Evolutionary conservation across 257 asterid genomes (phyloP).

Genomic region (Lavandula angustifolia): DNA sequence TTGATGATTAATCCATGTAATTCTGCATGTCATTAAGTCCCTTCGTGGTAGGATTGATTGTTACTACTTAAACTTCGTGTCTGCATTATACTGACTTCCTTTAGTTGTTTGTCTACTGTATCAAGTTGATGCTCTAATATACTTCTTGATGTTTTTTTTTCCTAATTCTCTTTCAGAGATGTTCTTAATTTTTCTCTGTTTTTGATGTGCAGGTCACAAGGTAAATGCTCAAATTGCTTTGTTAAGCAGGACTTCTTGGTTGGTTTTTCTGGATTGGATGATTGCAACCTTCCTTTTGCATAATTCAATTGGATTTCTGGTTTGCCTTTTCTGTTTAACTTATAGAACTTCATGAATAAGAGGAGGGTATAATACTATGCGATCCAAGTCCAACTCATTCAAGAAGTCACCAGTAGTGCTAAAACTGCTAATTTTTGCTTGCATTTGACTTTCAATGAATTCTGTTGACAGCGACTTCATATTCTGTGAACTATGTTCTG

Average conservation of each 20-base stretch:
- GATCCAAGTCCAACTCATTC: conserved; percentile 1
- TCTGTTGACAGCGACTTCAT: conserved; percentile 3
- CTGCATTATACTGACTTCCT: conserved; percentile 1
- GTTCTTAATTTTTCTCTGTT: conserved; percentile 30
- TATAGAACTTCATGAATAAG: conserved; percentile 13
- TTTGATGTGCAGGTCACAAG: conserved; percentile 74
- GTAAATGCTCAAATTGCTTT: conserved; percentile 49
- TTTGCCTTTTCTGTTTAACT: conserved; percentile 24
- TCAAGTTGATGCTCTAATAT: conserved; percentile 23
- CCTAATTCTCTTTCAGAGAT: conserved; percentile 26
- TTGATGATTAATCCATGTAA: conserved; percentile 14
- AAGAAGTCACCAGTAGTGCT: conserved; percentile 10
- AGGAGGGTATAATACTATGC: conserved; percentile 10
- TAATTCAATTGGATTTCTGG: conserved; percentile 22
- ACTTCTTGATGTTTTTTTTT: background rate
- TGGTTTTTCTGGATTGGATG: conserved; percentile 42
- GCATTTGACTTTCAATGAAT: background rate
- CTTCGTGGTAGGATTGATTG: conserved; percentile 3
- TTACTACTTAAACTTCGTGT: conserved; percentile 11
- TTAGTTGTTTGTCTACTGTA: conserved; percentile 7
- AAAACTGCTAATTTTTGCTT: background rate
- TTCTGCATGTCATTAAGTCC: conserved; percentile 5
- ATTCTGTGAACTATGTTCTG: conserved; percentile 16
- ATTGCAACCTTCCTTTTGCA: conserved; percentile 15
- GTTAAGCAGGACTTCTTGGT: conserved; percentile 38